Base-by-base conservation (phyloP, 441 rosid species). In the Eruca vesicaria region DNA sequence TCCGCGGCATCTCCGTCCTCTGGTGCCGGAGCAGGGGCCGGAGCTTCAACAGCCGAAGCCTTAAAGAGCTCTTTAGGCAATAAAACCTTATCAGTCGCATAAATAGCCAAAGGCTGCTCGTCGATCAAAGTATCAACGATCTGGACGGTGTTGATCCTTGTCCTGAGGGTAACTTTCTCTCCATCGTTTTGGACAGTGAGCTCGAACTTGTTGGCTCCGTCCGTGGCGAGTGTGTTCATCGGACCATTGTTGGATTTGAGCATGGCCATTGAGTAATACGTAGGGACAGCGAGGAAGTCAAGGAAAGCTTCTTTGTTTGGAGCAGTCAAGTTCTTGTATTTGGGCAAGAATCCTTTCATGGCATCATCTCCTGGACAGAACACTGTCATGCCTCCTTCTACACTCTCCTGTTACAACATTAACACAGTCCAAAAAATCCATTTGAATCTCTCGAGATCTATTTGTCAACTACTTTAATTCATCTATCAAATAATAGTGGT, bases 291-390 rank as follows among this genome's bases (percentile, higher is more conserved):
- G 4, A 81, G 82, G 80, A 86, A 95, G 68, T 93, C 91, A 2
- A 95, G 95, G 76, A 87, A 84, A 16, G 86, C 88, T 41, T 81
- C 84, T 83, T 91, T 89, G 73, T 84, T 84, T 10, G 96, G 69
- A 7, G 91, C 89, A 15, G 98, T 86, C 60, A 91, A 80, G 90
- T 93, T 93, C 90, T 88, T 89, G 86, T 65, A 91, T 65, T 86
- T 91, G 2, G 96, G 98, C n/a, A 87, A 76, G 81, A 95, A 91
- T 33, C 88, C 89, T 82, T 93, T 95, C 84, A 93, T 88, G 38
- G 97, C 79, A 73, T 89, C 97, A 72, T 95, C 99, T 57, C 88
- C 78, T 33, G 99, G 99, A 83, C 98, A 95, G 78, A 93, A 95
- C 73, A 90, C 92, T 18, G 99, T 93, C 77, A 95, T 83, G 68